Evolutionary conservation across 1,284 basidiomycete species (phyloP), one percentile per base, ranked within the genome.

Genomic region (Malassezia caprae): DNA sequence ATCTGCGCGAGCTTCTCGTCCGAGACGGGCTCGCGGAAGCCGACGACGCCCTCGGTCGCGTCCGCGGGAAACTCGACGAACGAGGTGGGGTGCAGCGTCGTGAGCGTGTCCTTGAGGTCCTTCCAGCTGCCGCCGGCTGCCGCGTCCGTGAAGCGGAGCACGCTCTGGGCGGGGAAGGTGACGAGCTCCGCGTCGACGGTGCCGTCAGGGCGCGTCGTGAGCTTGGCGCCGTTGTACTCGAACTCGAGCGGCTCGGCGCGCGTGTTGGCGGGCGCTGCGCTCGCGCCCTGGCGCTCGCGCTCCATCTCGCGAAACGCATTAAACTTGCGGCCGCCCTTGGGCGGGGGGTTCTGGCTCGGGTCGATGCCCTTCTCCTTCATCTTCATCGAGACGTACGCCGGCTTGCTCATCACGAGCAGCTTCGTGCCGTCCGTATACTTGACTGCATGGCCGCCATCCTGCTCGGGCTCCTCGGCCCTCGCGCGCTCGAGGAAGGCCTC

Each of bases 331-430:
- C 59, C 58, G 5, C 57, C 34, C 21, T 42, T 39, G 8, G 43
- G 50, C 35, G 51, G 26, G 79, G 81, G 73, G 82, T 84, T 56
- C 83, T 85, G 35, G 49, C 27, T 50, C 78, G 84, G 72, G 59
- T 77, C 76, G 53, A 80, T 77, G 37, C 90, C 90, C 77, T 96
- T 94, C 78, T 96, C 91, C 77, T 88, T 86, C 77, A 91, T 88
- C 78, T 96, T 98, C 89, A 91, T 93, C 63, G 88, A 83, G 69
- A 90, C 89, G 76, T 96, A 98, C 7, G 80, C 88, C 61, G 86
- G 84, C 74, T 73, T 73, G 65, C 54, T 60, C 90, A 96, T 94
- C 68, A 82, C 82, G 42, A 86, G 70, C 39, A 96, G 80, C 34
- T 68, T 61, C 21, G 72, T 75, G 19, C 37, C 37, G 37, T 62